These are phyloP conservation scores for Zasmidium citrigriseum DNA, from an alignment of 2,329 filamentous ascomycete genomes.

Conservation along the genomic window DNA sequence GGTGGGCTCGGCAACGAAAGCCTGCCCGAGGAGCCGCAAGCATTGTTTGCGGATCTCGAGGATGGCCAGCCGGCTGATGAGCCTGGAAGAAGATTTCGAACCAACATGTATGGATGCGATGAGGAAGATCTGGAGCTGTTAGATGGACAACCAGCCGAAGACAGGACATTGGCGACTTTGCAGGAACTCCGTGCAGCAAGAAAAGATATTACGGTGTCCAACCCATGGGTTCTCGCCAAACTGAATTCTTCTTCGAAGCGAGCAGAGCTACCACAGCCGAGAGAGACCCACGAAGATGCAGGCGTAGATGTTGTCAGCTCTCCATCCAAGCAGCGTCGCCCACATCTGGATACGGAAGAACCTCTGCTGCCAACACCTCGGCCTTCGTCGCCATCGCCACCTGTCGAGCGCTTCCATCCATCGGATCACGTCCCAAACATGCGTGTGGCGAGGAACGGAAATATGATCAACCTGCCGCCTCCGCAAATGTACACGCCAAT, in stretches of 20 bases:
- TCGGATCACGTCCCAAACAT: conserved; percentile 25
- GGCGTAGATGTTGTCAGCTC: conserved; percentile 14
- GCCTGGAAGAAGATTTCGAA: conserved; percentile 16
- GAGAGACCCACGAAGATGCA: too few species aligned
- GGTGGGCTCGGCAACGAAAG: not conserved
- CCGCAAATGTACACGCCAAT: conserved; percentile 17
- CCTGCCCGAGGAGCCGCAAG: not conserved
- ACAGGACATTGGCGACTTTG: conserved; percentile 27
- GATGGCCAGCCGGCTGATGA: not conserved
- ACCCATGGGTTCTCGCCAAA: conserved; percentile 53
- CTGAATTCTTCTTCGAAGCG: conserved; percentile 39
- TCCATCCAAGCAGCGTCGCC: conserved; percentile 6
- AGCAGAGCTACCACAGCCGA: not conserved
- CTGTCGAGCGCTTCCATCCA: conserved; percentile 19
- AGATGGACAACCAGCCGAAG: conserved; percentile 18
- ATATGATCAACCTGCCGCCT: conserved; percentile 19
- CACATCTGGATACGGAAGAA: not conserved
- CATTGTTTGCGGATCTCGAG: not conserved
- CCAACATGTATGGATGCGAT: conserved; percentile 40
- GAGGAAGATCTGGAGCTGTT: conserved; percentile 35
- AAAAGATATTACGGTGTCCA: conserved; percentile 40
- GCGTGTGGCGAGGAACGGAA: conserved; percentile 22
- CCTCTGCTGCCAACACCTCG: conserved; percentile 31
- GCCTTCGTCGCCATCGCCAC: conserved; percentile 31
- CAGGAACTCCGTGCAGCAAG: conserved; percentile 34